These are phyloP conservation scores for Rhizopogon roseolus DNA, from an alignment of 768 basidiomycete genomes.

Conservation along the genomic window DNA sequence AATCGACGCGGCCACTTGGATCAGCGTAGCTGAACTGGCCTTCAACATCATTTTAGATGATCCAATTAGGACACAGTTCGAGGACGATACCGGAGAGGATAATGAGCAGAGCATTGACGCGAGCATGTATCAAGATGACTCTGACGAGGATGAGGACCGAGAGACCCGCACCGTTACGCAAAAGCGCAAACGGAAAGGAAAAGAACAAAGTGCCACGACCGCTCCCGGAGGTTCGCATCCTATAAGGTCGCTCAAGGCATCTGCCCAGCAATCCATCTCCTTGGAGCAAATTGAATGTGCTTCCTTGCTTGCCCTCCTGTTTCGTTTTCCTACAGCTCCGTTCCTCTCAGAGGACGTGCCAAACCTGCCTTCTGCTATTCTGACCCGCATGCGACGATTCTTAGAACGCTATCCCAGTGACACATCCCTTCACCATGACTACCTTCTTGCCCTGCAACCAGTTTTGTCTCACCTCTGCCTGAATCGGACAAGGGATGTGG, in stretches of 20 bases:
- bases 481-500: slow-evolving; percentile 60
- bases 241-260: slow-evolving; percentile 18
- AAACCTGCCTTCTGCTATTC: slow-evolving; percentile 41
- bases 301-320: slow-evolving; percentile 54
- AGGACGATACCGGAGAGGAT: slow-evolving; percentile 17
- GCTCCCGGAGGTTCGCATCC: slow-evolving; percentile 9
- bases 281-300: slow-evolving; percentile 71
- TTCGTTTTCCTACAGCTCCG: slow-evolving; percentile 55
- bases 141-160: slow-evolving; percentile 23
- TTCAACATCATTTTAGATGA: slow-evolving; percentile 79
- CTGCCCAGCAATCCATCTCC: slow-evolving; percentile 29
- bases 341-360: slow-evolving; percentile 38
- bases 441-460: slow-evolving; percentile 62
- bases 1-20: slow-evolving; percentile 62
- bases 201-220: slow-evolving; percentile 19
- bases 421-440: slow-evolving; percentile 75
- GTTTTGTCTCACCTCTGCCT: slow-evolving; percentile 73
- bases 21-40: slow-evolving; percentile 57
- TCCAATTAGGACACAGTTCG: slow-evolving; percentile 24
- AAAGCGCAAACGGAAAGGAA: slow-evolving; percentile 20
- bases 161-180: slow-evolving; percentile 13
- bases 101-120: slow-evolving; percentile 16
- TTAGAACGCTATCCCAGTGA: slow-evolving; percentile 64
- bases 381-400: slow-evolving; percentile 58
- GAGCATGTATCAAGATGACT: slow-evolving; percentile 28